phyloP scores from a whole-genome alignment of 1,139 yeast genomes.

The Diutina ranongensis region DNA sequence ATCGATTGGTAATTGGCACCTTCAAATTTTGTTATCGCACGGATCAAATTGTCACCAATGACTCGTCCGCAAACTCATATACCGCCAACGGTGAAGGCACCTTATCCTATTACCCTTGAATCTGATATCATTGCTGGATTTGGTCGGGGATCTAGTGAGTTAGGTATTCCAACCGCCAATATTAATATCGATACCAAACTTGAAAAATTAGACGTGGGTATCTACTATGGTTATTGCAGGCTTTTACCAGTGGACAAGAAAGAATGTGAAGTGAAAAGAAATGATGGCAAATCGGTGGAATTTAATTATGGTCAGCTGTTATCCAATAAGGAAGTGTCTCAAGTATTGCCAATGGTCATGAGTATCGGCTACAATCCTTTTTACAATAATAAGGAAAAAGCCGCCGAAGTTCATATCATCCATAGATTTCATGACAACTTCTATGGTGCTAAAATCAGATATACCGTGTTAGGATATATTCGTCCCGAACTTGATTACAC shows the following conservation, averaged over 20 bases:
- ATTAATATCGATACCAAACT: constrained; percentile 49
- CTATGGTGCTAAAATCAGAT: constrained; percentile 70
- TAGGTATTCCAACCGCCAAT: constrained; percentile 95
- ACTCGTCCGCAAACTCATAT: constrained; percentile 8
- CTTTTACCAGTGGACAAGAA: constrained; percentile 17
- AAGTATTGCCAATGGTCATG: constrained; percentile 77
- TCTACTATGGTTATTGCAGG: constrained; percentile 78
- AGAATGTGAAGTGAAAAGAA: constrained; percentile 18
- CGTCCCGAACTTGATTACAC: constrained; percentile 87
- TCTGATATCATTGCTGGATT: constrained; percentile 72
- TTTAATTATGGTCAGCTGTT: constrained; percentile 55
- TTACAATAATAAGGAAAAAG: constrained; percentile 63
- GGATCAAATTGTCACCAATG: neutral
- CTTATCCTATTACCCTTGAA: constrained; percentile 50
- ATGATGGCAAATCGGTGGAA: constrained; percentile 32
- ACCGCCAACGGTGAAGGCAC: constrained; percentile 40
- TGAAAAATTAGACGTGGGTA: constrained; percentile 58
- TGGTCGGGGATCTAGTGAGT: constrained; percentile 89
- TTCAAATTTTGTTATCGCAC: neutral
- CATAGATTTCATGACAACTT: constrained; percentile 59
- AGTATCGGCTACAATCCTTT: constrained; percentile 96
- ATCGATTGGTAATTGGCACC: neutral
- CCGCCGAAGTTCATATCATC: constrained; percentile 81
- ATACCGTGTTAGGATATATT: constrained; percentile 73
- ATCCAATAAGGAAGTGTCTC: constrained; percentile 22